These are phyloP conservation scores for Populus ilicifolia DNA, from an alignment of 345 rosid genomes.

Conservation along the genomic window DNA sequence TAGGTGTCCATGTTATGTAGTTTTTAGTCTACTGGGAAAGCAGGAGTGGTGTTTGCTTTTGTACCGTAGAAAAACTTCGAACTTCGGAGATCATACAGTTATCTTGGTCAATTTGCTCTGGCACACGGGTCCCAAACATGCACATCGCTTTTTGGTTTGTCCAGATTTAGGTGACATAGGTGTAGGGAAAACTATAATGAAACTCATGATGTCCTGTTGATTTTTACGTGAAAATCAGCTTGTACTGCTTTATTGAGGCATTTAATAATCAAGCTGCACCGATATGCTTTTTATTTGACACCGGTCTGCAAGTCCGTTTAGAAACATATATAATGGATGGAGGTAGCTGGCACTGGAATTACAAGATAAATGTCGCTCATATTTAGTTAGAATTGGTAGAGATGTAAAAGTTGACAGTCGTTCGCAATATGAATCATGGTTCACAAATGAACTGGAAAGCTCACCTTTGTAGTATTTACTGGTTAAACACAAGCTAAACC, in stretches of 20 bases:
- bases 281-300: neutral
- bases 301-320: constrained; percentile 55
- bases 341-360: constrained; percentile 93
- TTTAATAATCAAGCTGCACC: neutral
- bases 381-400: constrained; percentile 58
- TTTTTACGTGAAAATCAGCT: neutral
- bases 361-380: constrained; percentile 51
- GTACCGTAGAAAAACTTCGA: neutral
- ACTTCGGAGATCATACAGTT: neutral
- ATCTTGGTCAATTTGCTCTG: neutral
- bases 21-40: neutral
- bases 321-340: constrained; percentile 45
- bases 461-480: neutral
- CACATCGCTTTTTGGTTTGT: neutral
- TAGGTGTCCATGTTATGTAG: neutral
- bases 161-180: neutral
- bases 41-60: neutral
- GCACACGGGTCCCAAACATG: neutral
- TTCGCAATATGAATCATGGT: constrained; percentile 47
- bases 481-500: constrained; percentile 68
- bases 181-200: neutral
- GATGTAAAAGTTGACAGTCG: constrained; percentile 18
- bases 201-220: neutral
- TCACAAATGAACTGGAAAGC: constrained; percentile 29
- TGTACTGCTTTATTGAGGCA: neutral